A percentile compares a stretch with the other conserved stretches of the same genome.
These are phyloP conservation scores for Beauveria sp. DNA, from an alignment of 2,329 filamentous ascomycete species.

Conservation along the genomic window DNA sequence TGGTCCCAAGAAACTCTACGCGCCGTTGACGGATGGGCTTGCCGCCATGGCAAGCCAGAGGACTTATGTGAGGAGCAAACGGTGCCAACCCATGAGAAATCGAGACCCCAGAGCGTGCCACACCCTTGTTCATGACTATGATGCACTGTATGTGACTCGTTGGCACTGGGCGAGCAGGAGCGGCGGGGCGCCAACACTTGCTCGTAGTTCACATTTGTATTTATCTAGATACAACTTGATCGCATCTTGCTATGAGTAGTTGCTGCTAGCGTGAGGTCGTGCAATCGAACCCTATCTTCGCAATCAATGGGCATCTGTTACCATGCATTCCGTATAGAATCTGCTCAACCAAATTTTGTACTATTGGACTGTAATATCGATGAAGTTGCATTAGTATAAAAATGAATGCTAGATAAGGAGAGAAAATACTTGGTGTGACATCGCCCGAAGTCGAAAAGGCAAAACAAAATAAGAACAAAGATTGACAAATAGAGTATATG, in stretches of 20 bases:
- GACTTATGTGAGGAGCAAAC: constrained; percentile 25
- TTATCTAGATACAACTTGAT: constrained; percentile 6
- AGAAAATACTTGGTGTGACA: background rate
- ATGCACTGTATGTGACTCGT: background rate
- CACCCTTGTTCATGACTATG: background rate
- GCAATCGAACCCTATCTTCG: background rate
- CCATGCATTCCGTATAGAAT: background rate
- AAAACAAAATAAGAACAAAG: background rate
- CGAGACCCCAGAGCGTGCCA: background rate
- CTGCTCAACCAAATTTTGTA: background rate
- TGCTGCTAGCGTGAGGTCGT: background rate
- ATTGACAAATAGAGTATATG: constrained; percentile 11
- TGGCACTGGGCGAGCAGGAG: background rate
- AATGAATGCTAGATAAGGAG: background rate
- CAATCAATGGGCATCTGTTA: background rate
- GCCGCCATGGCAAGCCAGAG: constrained; percentile 45
- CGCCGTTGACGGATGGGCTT: constrained; percentile 39
- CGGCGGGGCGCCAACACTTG: background rate
- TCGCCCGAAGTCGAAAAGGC: background rate
- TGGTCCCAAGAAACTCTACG: constrained; percentile 51
- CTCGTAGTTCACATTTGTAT: background rate
- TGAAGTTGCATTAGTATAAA: background rate
- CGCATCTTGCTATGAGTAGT: constrained; percentile 6
- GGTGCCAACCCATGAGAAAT: background rate
- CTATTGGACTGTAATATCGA: background rate